Base-by-base conservation (phyloP, 768 basidiomycete species). In the Agrocybe praecox region DNA sequence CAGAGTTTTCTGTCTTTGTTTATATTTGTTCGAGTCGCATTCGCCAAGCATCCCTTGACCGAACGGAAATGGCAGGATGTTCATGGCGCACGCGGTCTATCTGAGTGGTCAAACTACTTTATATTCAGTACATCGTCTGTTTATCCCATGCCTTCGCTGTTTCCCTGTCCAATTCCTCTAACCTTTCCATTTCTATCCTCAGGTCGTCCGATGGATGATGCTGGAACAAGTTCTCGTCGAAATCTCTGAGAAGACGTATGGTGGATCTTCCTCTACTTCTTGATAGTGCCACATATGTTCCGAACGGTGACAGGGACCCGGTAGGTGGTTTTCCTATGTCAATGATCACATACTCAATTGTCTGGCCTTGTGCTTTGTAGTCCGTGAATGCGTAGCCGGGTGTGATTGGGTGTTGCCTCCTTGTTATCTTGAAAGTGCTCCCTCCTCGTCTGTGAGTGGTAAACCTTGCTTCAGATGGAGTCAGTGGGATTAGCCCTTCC, bases 311-410 rank as follows among this genome's bases (percentile, higher is more conserved):
- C 1, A 78, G 53, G 5, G 29, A 17, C 1, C 61, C 64, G 0
- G 53, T 52, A 0, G 72, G 71, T 10, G 75, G 70, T 29, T 53
- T 60, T 2, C 50, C 72, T 1, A 80, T 46, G 55, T 79, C 75
- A 6, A 79, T 67, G 0, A 76, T 57, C 0, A 75, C 69, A 26
- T 63, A 50, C 24, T 59, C 57, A 6, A 76, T 59, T 1, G 76
- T 78, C 53, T 76, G 75, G 0, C 78, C 77, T 53, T 78, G 77
- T 0, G 71, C 56, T 46, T 71, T 67, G 58, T 74, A 77, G 61
- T 78, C 76, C 0, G 74, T 78, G 56, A 78, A 78, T 0, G 74
- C 71, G 49, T 75, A 78, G 22, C 63, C 74, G 0, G 62, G 50
- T 0, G 70, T 74, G 2, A 80, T 48, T 0, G 75, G 60, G 14